Conservation (phyloP, 148 eudicot species). For the Euryodendron excelsum region DNA sequence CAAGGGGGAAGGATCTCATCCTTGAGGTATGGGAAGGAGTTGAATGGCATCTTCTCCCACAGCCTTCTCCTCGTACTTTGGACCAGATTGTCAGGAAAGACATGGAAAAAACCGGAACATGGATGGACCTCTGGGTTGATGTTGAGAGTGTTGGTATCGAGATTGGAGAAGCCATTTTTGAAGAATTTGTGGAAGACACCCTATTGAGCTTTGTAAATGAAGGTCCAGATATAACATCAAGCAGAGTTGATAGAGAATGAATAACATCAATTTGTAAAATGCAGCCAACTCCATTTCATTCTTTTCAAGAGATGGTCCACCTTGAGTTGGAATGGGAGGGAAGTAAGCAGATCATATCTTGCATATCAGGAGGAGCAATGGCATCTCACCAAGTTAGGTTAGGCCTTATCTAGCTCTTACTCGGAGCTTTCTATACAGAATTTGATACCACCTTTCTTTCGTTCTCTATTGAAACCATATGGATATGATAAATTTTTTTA, state of each 20-base stretch:
- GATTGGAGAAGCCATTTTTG: constrained; percentile 59
- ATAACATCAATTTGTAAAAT: neutral
- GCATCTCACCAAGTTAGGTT: neutral
- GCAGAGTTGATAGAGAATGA: constrained; percentile 14
- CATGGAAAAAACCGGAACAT: constrained; percentile 33
- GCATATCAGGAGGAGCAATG: too few relatives aligned
- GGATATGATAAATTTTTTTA: neutral
- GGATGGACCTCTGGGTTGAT: constrained; percentile 61
- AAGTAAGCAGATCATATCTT: neutral
- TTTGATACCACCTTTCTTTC: neutral
- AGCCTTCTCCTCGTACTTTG: constrained; percentile 39
- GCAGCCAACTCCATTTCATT: neutral
- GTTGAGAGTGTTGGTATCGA: constrained; percentile 43
- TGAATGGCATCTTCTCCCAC: constrained; percentile 44
- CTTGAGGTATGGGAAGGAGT: constrained; percentile 71
- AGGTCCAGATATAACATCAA: neutral
- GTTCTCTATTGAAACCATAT: neutral
- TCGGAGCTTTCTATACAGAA: neutral
- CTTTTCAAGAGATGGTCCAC: neutral
- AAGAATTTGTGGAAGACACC: constrained; percentile 57
- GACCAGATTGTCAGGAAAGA: constrained; percentile 63
- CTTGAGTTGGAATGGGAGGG: neutral
- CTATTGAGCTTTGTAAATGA: constrained; percentile 29
- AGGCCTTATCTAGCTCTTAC: neutral
- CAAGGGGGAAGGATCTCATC: constrained; percentile 59